Conservation (phyloP, 441 rosid species). For the Jatropha multifida region DNA sequence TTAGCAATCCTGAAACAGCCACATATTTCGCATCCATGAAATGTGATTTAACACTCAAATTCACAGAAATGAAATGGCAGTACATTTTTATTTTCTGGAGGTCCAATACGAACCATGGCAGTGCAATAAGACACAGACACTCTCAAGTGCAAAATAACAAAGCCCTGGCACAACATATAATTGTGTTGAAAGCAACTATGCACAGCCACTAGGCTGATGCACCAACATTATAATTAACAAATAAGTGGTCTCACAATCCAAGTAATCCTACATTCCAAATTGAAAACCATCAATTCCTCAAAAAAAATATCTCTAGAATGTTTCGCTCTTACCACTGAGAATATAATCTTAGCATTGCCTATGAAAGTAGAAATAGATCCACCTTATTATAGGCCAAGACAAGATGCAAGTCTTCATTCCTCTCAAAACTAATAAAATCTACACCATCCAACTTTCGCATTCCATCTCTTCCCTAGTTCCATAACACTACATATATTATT, state of each 20-base stretch:
- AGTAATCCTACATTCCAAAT: too few relatives aligned
- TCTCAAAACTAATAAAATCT: neutral
- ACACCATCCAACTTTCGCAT: neutral
- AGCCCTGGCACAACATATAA: neutral
- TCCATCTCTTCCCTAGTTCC: neutral
- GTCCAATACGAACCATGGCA: neutral
- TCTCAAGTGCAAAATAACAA: neutral
- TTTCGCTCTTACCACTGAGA: neutral
- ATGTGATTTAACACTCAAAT: neutral
- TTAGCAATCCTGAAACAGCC: neutral
- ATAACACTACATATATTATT: neutral
- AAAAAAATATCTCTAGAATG: neutral
- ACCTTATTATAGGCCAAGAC: neutral
- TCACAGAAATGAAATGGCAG: neutral
- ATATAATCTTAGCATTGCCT: neutral
- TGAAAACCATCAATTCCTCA: neutral
- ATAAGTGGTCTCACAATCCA: neutral
- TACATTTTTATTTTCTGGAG: neutral
- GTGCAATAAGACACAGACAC: neutral
- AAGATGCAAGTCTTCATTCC: conserved; percentile 1
- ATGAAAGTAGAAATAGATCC: neutral
- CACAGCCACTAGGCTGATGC: neutral
- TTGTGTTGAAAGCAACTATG: neutral
- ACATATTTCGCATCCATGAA: neutral
- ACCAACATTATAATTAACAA: too few relatives aligned